Percentiles rank a stretch among this genome's conserved stretches.
Evolutionary conservation across 2,329 filamentous ascomycete genomes (phyloP).

Genomic region (Ceratocystiopsis sp.): DNA sequence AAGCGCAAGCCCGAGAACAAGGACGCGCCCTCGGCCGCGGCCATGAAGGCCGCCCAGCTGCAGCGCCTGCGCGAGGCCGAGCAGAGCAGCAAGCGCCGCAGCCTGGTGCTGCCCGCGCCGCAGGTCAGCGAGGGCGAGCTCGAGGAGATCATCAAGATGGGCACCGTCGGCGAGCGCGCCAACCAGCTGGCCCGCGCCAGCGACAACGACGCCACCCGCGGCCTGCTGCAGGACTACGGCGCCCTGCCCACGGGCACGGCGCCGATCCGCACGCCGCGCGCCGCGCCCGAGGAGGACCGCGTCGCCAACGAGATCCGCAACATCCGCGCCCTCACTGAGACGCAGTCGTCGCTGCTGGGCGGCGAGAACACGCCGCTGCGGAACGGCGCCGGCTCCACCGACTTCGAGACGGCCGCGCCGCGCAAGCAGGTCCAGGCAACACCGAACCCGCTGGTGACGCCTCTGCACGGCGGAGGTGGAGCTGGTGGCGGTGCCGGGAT

Average conservation of each 20-base stretch:
- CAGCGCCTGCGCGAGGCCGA: conserved; percentile 92
- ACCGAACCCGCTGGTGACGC: conserved; percentile 89
- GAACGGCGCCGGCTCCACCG: conserved; percentile 66
- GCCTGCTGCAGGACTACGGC: conserved; percentile 75
- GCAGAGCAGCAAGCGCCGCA: conserved; percentile 80
- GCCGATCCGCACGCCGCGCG: conserved; percentile 82
- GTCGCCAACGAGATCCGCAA: conserved; percentile 95
- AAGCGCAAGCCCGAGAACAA: conserved; percentile 84
- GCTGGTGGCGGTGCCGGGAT: conserved; percentile 30
- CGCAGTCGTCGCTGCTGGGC: conserved; percentile 80
- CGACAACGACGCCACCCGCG: conserved; percentile 71
- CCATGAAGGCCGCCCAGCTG: conserved; percentile 82
- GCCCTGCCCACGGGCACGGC: conserved; percentile 56
- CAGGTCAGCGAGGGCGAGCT: conserved; percentile 87
- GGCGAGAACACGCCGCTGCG: conserved; percentile 85
- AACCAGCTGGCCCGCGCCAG: conserved; percentile 56
- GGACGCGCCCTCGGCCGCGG: conserved; percentile 70
- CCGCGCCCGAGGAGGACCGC: conserved; percentile 81
- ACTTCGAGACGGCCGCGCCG: conserved; percentile 72
- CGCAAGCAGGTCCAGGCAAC: conserved; percentile 71
- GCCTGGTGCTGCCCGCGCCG: conserved; percentile 68
- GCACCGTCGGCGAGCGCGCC: conserved; percentile 78
- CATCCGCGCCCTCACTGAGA: conserved; percentile 79
- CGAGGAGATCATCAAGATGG: conserved; percentile 98
- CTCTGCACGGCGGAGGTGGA: conserved; percentile 61